Conservation (phyloP, 768 basidiomycete genomes). For the Pleurotus cornucopiae region DNA sequence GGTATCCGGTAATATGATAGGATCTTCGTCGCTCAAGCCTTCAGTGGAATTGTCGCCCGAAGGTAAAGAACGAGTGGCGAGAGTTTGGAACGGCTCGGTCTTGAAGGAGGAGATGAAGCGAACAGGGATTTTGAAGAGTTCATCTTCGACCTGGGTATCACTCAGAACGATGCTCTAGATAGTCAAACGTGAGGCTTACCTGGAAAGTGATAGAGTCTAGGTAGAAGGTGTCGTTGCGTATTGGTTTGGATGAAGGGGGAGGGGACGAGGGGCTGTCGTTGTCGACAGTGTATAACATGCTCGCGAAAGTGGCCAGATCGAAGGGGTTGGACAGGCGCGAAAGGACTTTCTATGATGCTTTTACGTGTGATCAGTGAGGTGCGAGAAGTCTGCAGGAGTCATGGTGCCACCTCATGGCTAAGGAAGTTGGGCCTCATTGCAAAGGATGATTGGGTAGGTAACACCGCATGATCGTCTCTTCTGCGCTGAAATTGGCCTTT, state of each 20-base stretch:
- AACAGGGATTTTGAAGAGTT: not conserved
- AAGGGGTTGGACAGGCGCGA: too few relatives aligned
- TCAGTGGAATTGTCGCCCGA: not conserved
- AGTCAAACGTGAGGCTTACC: not conserved
- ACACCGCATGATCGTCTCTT: too few relatives aligned
- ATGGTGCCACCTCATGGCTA: too few relatives aligned
- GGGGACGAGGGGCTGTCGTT: too few relatives aligned
- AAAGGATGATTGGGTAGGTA: too few relatives aligned
- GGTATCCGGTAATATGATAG: not conserved
- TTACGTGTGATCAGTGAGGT: too few relatives aligned
- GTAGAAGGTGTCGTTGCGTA: not conserved
- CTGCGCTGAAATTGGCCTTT: too few relatives aligned
- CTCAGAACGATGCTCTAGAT: not conserved
- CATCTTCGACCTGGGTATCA: not conserved
- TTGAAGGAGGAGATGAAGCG: not conserved
- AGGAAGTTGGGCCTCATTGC: too few relatives aligned
- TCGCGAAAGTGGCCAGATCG: too few relatives aligned
- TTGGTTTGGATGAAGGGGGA: not conserved
- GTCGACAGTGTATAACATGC: too few relatives aligned
- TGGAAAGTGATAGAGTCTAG: not conserved
- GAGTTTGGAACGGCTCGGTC: not conserved
- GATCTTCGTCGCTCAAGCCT: not conserved
- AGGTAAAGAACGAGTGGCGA: not conserved
- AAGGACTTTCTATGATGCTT: too few relatives aligned
- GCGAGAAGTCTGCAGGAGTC: too few relatives aligned